Evolutionary conservation across 495 filamentous ascomycete genomes (phyloP), one percentile per base, ranked within the genome.

Genomic region (Penicillium atrosanguineum): DNA sequence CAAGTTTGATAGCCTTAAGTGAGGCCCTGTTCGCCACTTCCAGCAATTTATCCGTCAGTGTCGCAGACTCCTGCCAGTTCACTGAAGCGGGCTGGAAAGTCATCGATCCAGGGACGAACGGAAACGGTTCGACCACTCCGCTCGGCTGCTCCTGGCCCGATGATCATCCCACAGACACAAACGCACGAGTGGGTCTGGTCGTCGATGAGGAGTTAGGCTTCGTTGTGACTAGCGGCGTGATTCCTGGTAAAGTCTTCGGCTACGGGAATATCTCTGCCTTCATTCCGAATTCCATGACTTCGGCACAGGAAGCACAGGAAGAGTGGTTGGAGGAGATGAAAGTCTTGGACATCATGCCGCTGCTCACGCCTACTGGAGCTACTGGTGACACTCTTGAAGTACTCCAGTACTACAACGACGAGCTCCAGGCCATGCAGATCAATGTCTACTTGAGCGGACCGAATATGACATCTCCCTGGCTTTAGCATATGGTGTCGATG

Each of bases 381-480:
- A 55, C 21, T 2, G 53, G 53, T 25, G 53, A 55, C 11, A 55
- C 53, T 14, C 40, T 50, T 1, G 40, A 55, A 55, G 34, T 55
- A 45, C 23, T 55, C n/a, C n/a, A n/a, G n/a, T n/a, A n/a, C n/a
- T n/a, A 55, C 31, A 49, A 55, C 23, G 31, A 36, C 9, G 28
- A 49, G 41, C 40, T 55, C n/a, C 46, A 55, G 20, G 53, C 28
- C 21, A 49, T 49, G 53, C 46, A 55, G 31, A 50, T 55, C 46
- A 55, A 49, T n/a, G 46, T 55, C 16, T 55, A 45, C 40, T n/a
- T 55, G 53, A 50, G 40, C 16, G 53, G 45, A 6, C 53, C 53
- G 3, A 29, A 49, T 25, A 49, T 49, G 53, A 39, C 40, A 8
- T 55, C 53, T 12, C 11, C 46, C 3, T 50, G 53, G 53, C 7